phyloP scores from a whole-genome alignment of 441 rosid species.

The Cnidoscolus chayamansa region DNA sequence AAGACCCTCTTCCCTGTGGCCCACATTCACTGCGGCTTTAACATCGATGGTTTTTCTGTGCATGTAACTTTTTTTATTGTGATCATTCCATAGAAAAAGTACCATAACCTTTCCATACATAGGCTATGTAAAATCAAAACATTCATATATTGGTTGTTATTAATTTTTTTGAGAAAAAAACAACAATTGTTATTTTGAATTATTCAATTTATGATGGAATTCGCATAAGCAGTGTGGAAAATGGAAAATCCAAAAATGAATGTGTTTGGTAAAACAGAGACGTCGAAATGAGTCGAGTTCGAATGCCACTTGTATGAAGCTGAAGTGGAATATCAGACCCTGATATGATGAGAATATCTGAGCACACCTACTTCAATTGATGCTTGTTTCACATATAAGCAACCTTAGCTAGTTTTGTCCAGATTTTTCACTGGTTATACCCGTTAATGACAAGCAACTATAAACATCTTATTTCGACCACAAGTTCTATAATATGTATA shows the following conservation, averaged over 20 bases:
- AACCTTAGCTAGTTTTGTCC: not conserved
- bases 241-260: not conserved
- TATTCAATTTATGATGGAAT: no score
- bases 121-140: not conserved
- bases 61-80: not conserved
- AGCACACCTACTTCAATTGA: not conserved
- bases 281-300: no score
- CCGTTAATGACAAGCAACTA: no score
- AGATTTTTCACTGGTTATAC: no score
- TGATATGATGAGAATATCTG: not conserved
- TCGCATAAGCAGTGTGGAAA: no score
- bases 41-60: not conserved
- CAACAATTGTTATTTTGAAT: no score
- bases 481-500: no score
- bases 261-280: not conserved
- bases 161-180: no score
- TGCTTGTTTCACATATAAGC: constrained; percentile 10
- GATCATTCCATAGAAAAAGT: not conserved
- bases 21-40: constrained; percentile 13
- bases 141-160: not conserved
- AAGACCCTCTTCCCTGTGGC: constrained; percentile 18
- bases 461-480: no score
- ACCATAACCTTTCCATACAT: not conserved
- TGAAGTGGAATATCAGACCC: not conserved
- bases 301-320: no score